Conservation (phyloP, 164 flowering plant genomes). For the Sedum album region DNA sequence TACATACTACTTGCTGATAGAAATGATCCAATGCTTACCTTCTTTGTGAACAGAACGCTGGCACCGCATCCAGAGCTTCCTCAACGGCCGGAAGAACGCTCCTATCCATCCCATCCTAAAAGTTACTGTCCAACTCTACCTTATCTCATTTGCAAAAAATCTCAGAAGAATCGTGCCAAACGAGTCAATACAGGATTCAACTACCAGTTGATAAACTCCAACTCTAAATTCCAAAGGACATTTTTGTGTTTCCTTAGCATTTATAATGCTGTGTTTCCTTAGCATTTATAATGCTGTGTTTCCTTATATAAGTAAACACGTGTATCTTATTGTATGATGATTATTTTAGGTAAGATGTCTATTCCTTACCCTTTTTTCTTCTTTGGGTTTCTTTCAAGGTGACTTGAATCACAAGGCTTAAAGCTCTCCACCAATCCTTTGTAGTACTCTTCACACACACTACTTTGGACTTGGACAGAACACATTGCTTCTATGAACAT, state of each 20-base stretch:
- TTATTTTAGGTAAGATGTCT: not conserved
- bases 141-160: constrained; percentile 1
- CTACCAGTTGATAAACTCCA: not conserved
- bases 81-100: constrained; percentile 50
- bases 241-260: not conserved
- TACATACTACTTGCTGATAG: not conserved
- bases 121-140: not conserved
- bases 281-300: not conserved
- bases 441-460: not conserved
- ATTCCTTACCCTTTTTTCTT: not conserved
- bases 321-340: constrained; percentile 2
- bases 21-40: constrained; percentile 21
- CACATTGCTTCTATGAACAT: too few species aligned
- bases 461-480: not conserved
- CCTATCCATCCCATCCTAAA: constrained; percentile 55
- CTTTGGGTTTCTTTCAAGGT: not conserved
- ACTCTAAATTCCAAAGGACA: not conserved
- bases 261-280: not conserved
- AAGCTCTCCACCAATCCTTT: not conserved
- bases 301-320: not conserved
- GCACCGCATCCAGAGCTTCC: constrained; percentile 61
- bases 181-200: not conserved
- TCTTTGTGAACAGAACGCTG: constrained; percentile 37
- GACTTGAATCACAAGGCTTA: constrained; percentile 1
- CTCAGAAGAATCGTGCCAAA: not conserved